Evolutionary conservation across 139 green algal genomes (phyloP), one percentile per base, ranked within the genome.

Genomic region (Chlorella sp.): DNA sequence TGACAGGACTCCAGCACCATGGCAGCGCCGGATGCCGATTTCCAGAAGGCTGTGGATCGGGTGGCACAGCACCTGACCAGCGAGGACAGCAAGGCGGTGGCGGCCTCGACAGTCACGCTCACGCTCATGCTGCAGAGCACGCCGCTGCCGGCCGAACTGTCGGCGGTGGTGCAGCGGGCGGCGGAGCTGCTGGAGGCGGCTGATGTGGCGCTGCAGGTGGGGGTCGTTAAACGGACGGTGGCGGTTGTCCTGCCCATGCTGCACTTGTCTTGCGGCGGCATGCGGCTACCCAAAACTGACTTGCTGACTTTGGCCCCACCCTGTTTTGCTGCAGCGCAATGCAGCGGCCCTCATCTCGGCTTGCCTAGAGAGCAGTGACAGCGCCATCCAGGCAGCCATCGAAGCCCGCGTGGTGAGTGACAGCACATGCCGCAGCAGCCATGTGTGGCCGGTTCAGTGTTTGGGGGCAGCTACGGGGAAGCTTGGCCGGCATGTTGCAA

Each of bases 331-430:
- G 60, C 82, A 87, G 84, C 41, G 44, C 17, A 88, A 88, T 54
- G 84, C 65, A 34, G 58, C 48, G 13, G 76, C 84, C 7, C 76
- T 77, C 3, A n/a, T 88, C 5, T 80, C 84, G 14, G 84, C 84
- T 0, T 58, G 64, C n/a, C 6, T 83, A 2, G 84, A 85, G 26
- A 24, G 20, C 73, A 84, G 51, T n/a, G 65, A 88, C n/a, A n/a
- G 41, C 3, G 62, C 77, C 16, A 32, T 76, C n/a, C 14, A 77
- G n/a, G 48, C 54, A 28, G 78, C 75, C n/a, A 72, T 88, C 13
- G 79, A 80, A 19, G 36, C 43, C 44, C 41, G 64, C 17, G 56
- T 68, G 70, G 76, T 81, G 73, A 70, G 73, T 40, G 34, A 32
- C 16, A 41, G 30, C 30, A 14, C n/a, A 22, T 22, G n/a, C 11